phyloP scores from a whole-genome alignment of 345 rosid species.

The Viola odorata region DNA sequence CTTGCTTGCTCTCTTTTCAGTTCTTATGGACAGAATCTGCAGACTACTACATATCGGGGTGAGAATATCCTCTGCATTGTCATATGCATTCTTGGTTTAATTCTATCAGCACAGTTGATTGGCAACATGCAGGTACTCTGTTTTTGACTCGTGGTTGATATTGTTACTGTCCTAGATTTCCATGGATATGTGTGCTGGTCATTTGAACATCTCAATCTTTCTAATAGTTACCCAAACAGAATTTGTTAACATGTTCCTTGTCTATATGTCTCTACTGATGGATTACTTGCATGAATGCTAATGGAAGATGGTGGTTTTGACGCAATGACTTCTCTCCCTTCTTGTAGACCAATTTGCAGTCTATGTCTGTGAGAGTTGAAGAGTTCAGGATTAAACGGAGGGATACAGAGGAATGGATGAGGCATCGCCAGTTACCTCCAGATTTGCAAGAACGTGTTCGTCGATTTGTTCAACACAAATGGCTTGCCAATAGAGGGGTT shows the following conservation, averaged over 20 bases:
- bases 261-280: no score
- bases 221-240: no score
- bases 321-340: neutral
- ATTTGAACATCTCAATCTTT: neutral
- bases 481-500: constrained; percentile 95
- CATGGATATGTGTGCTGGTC: neutral
- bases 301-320: no score
- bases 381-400: constrained; percentile 85
- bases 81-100: constrained; percentile 59
- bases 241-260: no score
- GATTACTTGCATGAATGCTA: no score
- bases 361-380: constrained; percentile 73
- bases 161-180: neutral
- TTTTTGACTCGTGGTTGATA: neutral
- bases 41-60: constrained; percentile 61
- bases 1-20: constrained; percentile 27
- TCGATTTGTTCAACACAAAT: constrained; percentile 72
- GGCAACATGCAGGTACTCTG: constrained; percentile 88
- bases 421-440: constrained; percentile 82
- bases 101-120: constrained; percentile 69
- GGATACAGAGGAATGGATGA: constrained; percentile 98
- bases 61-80: constrained; percentile 70
- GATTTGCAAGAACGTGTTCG: constrained; percentile 75
- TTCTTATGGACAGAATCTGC: constrained; percentile 78
- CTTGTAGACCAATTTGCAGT: constrained; percentile 75